Conservation (phyloP, 2,329 filamentous ascomycete genomes). For the Rutstroemia sp. region DNA sequence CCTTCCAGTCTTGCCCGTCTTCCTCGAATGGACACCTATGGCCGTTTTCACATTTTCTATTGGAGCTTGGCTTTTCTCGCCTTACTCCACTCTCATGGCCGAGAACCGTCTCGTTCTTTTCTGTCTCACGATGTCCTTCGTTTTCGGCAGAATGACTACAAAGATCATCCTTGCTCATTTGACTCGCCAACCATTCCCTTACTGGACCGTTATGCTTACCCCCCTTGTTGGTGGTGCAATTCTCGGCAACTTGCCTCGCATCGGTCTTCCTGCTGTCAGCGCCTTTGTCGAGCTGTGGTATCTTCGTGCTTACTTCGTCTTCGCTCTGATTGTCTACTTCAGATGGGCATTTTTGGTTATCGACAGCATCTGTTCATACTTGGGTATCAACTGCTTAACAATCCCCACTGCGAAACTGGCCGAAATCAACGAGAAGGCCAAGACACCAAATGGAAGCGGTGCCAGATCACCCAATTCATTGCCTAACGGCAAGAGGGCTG, state of each 20-base stretch:
- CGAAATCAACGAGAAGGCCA: conserved; percentile 23
- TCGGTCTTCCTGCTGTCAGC: conserved; percentile 63
- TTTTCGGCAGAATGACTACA: conserved; percentile 96
- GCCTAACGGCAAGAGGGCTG: conserved; percentile 21
- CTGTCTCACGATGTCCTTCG: conserved; percentile 90
- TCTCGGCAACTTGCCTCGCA: conserved; percentile 70
- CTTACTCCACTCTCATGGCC: conserved; percentile 70
- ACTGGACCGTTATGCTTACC: conserved; percentile 87
- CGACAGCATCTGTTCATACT: conserved; percentile 80
- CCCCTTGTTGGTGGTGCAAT: conserved; percentile 82
- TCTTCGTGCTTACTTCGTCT: conserved; percentile 75
- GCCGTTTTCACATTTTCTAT: conserved; percentile 68
- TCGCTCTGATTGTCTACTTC: conserved; percentile 80
- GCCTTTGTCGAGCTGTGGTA: conserved; percentile 68
- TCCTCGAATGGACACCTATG: conserved; percentile 93
- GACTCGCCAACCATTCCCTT: conserved; percentile 88
- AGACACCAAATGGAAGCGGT: conserved; percentile 17
- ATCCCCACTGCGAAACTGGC: conserved; percentile 55
- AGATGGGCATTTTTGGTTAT: conserved; percentile 90
- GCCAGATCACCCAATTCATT: conserved; percentile 15
- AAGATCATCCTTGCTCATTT: conserved; percentile 98
- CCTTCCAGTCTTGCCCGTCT: conserved; percentile 71
- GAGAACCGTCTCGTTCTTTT: conserved; percentile 89
- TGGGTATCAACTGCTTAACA: conserved; percentile 91
- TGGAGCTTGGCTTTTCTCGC: conserved; percentile 81